These are phyloP conservation scores for Escovopsis weberi DNA, from an alignment of 2,329 filamentous ascomycete species.

Conservation along the genomic window DNA sequence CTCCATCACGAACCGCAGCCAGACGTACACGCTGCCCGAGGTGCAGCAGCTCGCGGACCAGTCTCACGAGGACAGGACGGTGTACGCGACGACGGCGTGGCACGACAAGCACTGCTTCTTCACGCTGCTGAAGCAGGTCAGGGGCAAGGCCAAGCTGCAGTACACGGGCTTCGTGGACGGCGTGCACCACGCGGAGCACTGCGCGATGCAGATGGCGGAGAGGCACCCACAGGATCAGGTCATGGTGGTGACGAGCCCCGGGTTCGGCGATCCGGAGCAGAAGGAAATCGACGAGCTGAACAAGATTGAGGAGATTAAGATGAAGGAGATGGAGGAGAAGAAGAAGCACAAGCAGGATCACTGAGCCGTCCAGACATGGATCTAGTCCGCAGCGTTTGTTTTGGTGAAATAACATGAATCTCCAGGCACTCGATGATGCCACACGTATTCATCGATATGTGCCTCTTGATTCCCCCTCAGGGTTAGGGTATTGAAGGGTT, in stretches of 20 bases:
- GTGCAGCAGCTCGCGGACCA: background rate
- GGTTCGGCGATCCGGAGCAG: background rate
- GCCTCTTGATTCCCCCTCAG: too few relatives aligned
- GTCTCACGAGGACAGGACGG: background rate
- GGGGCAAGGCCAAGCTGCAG: slow-evolving; percentile 1
- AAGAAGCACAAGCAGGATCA: too few relatives aligned
- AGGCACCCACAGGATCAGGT: background rate
- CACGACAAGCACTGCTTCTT: slow-evolving; percentile 3
- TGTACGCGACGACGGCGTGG: slow-evolving; percentile 1
- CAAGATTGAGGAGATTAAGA: background rate
- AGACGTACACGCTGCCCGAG: background rate
- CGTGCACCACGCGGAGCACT: background rate
- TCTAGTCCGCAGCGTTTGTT: too few relatives aligned
- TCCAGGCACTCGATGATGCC: too few relatives aligned
- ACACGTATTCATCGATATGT: too few relatives aligned
- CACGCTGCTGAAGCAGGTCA: slow-evolving; percentile 1
- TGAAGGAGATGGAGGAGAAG: background rate
- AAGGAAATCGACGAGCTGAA: background rate
- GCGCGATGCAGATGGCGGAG: slow-evolving; percentile 1
- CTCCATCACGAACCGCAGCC: background rate
- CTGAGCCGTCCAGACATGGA: too few relatives aligned
- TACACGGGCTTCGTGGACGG: slow-evolving; percentile 1
- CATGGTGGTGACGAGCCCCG: background rate
- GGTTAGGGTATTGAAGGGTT: too few relatives aligned
- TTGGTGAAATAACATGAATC: too few relatives aligned